Conservation (phyloP, 257 asterid species). For the Solanum boliviense region DNA sequence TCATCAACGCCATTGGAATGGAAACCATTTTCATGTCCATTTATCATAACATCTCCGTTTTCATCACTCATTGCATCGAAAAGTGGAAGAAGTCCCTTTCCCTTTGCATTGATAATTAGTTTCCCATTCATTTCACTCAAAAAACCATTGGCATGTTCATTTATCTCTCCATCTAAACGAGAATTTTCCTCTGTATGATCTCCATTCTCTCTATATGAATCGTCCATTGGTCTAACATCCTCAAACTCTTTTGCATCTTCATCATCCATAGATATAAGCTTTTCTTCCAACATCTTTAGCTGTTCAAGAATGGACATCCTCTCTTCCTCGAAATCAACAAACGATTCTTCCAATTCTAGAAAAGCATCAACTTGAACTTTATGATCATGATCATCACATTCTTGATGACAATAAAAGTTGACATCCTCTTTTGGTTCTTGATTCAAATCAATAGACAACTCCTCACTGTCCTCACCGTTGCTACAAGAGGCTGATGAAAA, state of each 20-base stretch:
- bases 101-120: conserved; percentile 25
- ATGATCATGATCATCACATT: conserved; percentile 13
- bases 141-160: conserved; percentile 37
- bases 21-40: conserved; percentile 21
- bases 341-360: conserved; percentile 62
- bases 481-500: conserved; percentile 70
- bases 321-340: conserved; percentile 86
- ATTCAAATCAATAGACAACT: conserved; percentile 57
- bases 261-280: conserved; percentile 52
- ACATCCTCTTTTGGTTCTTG: conserved; percentile 60
- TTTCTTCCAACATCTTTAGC: conserved; percentile 77
- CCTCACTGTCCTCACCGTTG: conserved; percentile 81
- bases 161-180: neutral
- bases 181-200: conserved; percentile 6
- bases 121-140: conserved; percentile 35
- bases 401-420: conserved; percentile 26
- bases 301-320: conserved; percentile 75
- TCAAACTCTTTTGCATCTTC: conserved; percentile 34
- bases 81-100: conserved; percentile 82
- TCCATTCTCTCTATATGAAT: conserved; percentile 20
- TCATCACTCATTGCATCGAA: conserved; percentile 66
- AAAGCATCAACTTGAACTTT: conserved; percentile 54
- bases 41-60: conserved; percentile 20
- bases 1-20: conserved; percentile 29
- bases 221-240: conserved; percentile 25